Conservation (phyloP, 495 filamentous ascomycete genomes). For the Talaromyces trachyspermus region DNA sequence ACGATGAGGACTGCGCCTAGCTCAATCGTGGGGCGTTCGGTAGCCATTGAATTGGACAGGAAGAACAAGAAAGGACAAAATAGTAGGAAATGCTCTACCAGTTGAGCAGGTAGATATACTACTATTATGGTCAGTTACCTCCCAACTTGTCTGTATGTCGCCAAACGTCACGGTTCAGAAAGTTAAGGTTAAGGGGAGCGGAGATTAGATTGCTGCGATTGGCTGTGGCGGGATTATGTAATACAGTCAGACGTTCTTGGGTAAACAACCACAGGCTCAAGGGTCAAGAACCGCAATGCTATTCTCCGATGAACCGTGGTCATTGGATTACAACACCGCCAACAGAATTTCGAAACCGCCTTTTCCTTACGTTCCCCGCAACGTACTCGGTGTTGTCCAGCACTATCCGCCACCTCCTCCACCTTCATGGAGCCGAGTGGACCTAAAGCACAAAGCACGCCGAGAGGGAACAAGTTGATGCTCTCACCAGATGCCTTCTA, state of each 20-base stretch:
- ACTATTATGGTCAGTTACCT: too few species aligned
- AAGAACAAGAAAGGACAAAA: not conserved
- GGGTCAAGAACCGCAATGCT: too few species aligned
- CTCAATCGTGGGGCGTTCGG: slow-evolving; percentile 27
- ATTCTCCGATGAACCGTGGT: not conserved
- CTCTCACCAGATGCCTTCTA: slow-evolving; percentile 18
- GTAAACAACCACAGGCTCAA: too few species aligned
- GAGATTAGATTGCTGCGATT: too few species aligned
- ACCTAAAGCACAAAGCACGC: not conserved
- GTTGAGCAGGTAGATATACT: too few species aligned
- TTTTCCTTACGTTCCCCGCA: not conserved
- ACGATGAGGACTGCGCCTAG: slow-evolving; percentile 46
- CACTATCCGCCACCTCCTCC: not conserved
- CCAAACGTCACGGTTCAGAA: too few species aligned
- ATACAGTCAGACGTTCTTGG: too few species aligned
- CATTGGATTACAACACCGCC: not conserved
- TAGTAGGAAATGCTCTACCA: not conserved
- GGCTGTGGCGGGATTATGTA: too few species aligned
- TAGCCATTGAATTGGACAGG: slow-evolving; percentile 19
- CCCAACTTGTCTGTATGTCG: too few species aligned
- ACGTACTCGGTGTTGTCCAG: not conserved
- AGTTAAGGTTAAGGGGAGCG: too few species aligned
- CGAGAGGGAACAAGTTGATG: slow-evolving; percentile 11
- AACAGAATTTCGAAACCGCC: not conserved
- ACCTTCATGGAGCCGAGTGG: not conserved